A percentile compares a stretch with the other conserved stretches of the same genome.
These are phyloP conservation scores for Lactuca sativa DNA, from an alignment of 129 eudicot species.

Conservation along the genomic window DNA sequence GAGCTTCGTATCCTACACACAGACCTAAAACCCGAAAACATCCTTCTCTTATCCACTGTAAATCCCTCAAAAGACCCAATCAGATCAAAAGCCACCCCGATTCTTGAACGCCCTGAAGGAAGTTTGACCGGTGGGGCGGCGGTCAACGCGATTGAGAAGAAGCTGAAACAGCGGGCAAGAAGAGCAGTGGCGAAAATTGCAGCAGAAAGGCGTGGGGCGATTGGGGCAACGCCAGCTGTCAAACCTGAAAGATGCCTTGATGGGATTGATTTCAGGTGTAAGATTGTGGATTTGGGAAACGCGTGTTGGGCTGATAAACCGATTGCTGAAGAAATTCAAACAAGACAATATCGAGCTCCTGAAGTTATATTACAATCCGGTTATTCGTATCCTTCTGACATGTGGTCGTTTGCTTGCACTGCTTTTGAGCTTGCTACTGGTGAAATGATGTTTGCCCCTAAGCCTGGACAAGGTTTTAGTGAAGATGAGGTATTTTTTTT, in stretches of 20 bases:
- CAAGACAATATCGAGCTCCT: constrained; percentile 96
- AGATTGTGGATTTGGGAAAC: constrained; percentile 95
- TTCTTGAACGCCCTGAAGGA: constrained; percentile 90
- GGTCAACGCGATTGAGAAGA: constrained; percentile 67
- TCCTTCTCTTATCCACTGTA: constrained; percentile 80
- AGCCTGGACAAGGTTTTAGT: constrained; percentile 74
- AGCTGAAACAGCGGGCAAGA: constrained; percentile 87
- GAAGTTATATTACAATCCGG: constrained; percentile 82
- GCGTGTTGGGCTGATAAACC: constrained; percentile 90
- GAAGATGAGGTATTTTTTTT: constrained; percentile 80
- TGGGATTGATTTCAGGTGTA: constrained; percentile 80
- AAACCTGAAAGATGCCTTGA: constrained; percentile 77
- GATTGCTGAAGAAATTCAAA: constrained; percentile 87
- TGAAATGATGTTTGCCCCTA: constrained; percentile 97
- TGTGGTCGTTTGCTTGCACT: constrained; percentile 99
- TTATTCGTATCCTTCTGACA: constrained; percentile 79
- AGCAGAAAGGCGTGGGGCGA: constrained; percentile 50
- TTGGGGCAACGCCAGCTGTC: constrained; percentile 46
- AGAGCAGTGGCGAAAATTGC: constrained; percentile 92
- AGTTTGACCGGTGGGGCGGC: constrained; percentile 55
- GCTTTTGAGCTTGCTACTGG: constrained; percentile 99
- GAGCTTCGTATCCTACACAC: constrained; percentile 79
- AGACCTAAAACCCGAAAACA: constrained; percentile 93
- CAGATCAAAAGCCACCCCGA: constrained; percentile 65
- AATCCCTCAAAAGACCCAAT: constrained; percentile 86